Percentiles rank a stretch among this genome's conserved stretches.
Conservation (phyloP, 306 rosid genomes). For the Inga leiocalycina region DNA sequence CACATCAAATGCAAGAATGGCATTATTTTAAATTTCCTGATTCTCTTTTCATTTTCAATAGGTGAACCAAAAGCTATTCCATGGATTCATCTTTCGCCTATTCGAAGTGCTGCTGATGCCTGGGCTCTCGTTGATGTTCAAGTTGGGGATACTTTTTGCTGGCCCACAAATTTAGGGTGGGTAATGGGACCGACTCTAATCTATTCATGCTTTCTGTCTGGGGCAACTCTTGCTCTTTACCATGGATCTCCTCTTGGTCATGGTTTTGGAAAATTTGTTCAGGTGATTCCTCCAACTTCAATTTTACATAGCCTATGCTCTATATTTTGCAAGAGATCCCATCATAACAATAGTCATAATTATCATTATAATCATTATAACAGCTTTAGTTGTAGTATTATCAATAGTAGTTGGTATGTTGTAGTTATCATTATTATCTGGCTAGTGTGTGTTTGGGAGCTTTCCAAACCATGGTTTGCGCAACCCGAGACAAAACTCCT, state of each 20-base stretch:
- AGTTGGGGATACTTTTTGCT: slow-evolving; percentile 71
- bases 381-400: neutral
- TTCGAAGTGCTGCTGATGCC: slow-evolving; percentile 71
- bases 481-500: no score
- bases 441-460: no score
- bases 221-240: slow-evolving; percentile 89
- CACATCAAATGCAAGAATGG: neutral
- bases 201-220: slow-evolving; percentile 67
- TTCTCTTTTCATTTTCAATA: slow-evolving; percentile 35
- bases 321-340: neutral
- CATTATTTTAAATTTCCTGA: slow-evolving; percentile 27
- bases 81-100: slow-evolving; percentile 91
- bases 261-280: slow-evolving; percentile 92
- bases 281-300: slow-evolving; percentile 53
- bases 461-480: no score
- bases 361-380: no score
- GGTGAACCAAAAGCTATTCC: slow-evolving; percentile 98
- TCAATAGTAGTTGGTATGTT: neutral
- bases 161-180: slow-evolving; percentile 99
- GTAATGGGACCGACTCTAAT: slow-evolving; percentile 79
- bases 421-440: neutral
- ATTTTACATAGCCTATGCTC: slow-evolving; percentile 8
- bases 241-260: slow-evolving; percentile 94
- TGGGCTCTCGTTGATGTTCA: slow-evolving; percentile 71
- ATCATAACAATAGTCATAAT: neutral